Evolutionary conservation across 78 protist genomes (phyloP).

Genomic region (Monocercomonoides exilis): DNA sequence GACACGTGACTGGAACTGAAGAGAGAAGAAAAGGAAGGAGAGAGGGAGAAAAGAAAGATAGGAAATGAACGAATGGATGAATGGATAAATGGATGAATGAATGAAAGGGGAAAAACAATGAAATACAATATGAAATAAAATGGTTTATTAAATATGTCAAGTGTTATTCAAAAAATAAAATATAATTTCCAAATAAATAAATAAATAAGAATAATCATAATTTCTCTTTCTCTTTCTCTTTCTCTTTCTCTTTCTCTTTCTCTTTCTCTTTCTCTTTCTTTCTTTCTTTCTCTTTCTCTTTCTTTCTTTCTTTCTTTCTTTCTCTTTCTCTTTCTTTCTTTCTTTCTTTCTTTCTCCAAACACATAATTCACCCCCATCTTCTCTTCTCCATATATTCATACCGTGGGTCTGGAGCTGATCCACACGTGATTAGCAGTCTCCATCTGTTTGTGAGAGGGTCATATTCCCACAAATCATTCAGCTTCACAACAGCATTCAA

Average conservation of each 20-base stretch:
- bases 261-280: constrained; percentile 14
- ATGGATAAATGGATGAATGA: background rate
- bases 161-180: background rate
- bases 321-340: constrained; percentile 6
- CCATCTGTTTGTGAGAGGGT: background rate
- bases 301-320: background rate
- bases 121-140: background rate
- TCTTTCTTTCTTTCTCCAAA: constrained; percentile 6
- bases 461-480: background rate
- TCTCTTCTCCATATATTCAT: background rate
- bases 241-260: constrained; percentile 18
- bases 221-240: constrained; percentile 16
- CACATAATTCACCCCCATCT: too few relatives aligned
- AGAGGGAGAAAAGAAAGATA: too few relatives aligned
- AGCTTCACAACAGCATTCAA: background rate
- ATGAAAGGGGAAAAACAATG: background rate
- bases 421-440: background rate
- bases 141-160: background rate
- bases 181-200: background rate
- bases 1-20: background rate
- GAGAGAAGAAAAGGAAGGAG: too few relatives aligned
- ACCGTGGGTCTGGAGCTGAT: background rate
- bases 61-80: too few relatives aligned
- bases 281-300: constrained; percentile 12
- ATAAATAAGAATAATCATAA: background rate